A percentile compares a stretch with the other conserved stretches of the same genome.
Conservation (phyloP, 495 filamentous ascomycete species). For the Collariella sp. region DNA sequence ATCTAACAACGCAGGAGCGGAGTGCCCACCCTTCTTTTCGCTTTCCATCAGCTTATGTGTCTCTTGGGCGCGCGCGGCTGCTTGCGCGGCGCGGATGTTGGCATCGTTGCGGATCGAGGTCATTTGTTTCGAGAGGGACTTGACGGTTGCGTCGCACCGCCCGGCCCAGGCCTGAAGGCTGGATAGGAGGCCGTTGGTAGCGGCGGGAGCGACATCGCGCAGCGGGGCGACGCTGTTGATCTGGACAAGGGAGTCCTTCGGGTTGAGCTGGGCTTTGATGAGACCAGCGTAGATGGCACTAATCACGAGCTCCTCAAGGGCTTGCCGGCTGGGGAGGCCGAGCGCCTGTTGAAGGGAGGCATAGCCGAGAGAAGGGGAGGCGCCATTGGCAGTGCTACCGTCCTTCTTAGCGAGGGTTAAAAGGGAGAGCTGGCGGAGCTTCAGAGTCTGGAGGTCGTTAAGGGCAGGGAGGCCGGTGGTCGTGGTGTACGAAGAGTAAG, state of each 20-base stretch:
- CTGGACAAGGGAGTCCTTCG: slow-evolving; percentile 57
- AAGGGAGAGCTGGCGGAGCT: slow-evolving; percentile 86
- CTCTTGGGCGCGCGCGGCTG: slow-evolving; percentile 36
- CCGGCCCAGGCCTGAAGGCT: slow-evolving; percentile 64
- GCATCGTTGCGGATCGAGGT: slow-evolving; percentile 47
- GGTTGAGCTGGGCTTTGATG: slow-evolving; percentile 72
- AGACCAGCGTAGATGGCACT: slow-evolving; percentile 80
- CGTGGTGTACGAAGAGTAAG: slow-evolving; percentile 61
- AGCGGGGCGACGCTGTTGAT: slow-evolving; percentile 74
- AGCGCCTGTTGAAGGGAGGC: slow-evolving; percentile 55
- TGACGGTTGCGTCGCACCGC: slow-evolving; percentile 66
- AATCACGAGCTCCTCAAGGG: slow-evolving; percentile 86
- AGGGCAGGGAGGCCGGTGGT: slow-evolving; percentile 54
- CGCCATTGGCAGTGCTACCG: slow-evolving; percentile 15
- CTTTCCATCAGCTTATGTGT: slow-evolving; percentile 41
- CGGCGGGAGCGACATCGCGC: slow-evolving; percentile 66
- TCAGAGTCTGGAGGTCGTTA: slow-evolving; percentile 62
- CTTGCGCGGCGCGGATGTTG: slow-evolving; percentile 44
- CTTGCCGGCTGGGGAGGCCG: slow-evolving; percentile 54
- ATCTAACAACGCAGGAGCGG: background rate
- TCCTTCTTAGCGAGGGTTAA: slow-evolving; percentile 60
- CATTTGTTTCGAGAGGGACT: slow-evolving; percentile 66
- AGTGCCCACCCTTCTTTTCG: slow-evolving; percentile 31
- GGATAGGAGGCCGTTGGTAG: slow-evolving; percentile 55
- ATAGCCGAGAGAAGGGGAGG: slow-evolving; percentile 54